Base-by-base conservation (phyloP, 2,329 filamentous ascomycete species). In the Fusarium burgessii region DNA sequence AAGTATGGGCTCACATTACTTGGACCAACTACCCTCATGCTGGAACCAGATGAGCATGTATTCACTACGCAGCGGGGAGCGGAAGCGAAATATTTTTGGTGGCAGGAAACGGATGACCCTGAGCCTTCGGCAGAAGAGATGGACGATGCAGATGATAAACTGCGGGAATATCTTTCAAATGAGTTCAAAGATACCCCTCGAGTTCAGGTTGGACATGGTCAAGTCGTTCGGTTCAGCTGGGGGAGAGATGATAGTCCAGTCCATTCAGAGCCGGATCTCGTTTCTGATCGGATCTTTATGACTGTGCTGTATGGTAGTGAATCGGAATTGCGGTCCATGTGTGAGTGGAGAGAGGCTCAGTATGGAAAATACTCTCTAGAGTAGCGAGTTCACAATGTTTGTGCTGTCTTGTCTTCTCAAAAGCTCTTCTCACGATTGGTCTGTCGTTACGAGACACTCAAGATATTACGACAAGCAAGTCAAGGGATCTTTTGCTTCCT, bases 261-360 rank as follows among this genome's bases (percentile, higher is more conserved):
- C 1, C 56, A 62, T 36, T 62, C 59, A n/a, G 59, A 62, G 6
- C 59, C 59, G 14, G 17, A 62, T 25, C n/a, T 62, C 7, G 13
- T 32, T 1, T 32, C 35, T 12, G 56, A 61, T 11, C 50, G 59
- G 42, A 11, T 61, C 3, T 62, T 62, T 1, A 61, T 62, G 43
- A 61, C 35, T 7, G 56, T 51, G 2, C 1, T 62, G 23, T 62
- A 43, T 61, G 59, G 56, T 2, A 62, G 56, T n/a, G 59, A 62
- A 1, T 1, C 15, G 8, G 56, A 62, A 1, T 20, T 62, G 11
- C 42, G 29, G 38, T 3, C 10, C 0, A 61, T 62, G 59, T 32
- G 29, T 18, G 20, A 50, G 6, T 36, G 13, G 36, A 51, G 56
- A 29, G 5, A 32, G 3, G n/a, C n/a, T 4, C 3, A 14, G 13